phyloP scores from a whole-genome alignment of 164 flowering plant species.

The Sextonia rubra region DNA sequence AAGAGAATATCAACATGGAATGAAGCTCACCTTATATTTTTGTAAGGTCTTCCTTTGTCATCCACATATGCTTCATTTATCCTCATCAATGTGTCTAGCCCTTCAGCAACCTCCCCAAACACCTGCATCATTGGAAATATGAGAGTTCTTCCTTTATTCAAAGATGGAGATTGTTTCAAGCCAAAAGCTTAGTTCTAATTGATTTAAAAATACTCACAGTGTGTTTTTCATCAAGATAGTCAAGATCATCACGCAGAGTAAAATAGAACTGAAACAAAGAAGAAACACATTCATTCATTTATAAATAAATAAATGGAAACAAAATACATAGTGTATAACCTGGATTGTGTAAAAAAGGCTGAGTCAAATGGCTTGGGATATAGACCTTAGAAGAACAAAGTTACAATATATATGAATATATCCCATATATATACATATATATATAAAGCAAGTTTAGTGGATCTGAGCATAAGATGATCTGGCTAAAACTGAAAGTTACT shows the following conservation, averaged over 20 bases:
- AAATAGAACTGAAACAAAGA: conserved; percentile 68
- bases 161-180: background rate
- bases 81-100: conserved; percentile 71
- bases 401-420: no score
- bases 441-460: background rate
- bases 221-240: conserved; percentile 94
- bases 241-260: conserved; percentile 88
- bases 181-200: background rate
- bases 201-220: conserved; percentile 52
- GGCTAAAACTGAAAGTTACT: background rate
- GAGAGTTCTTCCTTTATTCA: background rate
- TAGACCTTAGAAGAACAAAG: no score
- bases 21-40: conserved; percentile 62
- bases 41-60: conserved; percentile 78
- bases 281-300: background rate
- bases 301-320: no score
- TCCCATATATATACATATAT: no score
- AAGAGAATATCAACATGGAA: background rate
- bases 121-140: conserved; percentile 38
- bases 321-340: background rate
- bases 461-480: background rate
- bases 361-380: no score
- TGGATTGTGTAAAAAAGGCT: background rate
- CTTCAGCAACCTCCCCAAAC: conserved; percentile 94
- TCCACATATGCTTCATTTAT: conserved; percentile 94